Evolutionary conservation across 1,284 basidiomycete genomes (phyloP), one percentile per base, ranked within the genome.

Genomic region (Puccinia sorghi): DNA sequence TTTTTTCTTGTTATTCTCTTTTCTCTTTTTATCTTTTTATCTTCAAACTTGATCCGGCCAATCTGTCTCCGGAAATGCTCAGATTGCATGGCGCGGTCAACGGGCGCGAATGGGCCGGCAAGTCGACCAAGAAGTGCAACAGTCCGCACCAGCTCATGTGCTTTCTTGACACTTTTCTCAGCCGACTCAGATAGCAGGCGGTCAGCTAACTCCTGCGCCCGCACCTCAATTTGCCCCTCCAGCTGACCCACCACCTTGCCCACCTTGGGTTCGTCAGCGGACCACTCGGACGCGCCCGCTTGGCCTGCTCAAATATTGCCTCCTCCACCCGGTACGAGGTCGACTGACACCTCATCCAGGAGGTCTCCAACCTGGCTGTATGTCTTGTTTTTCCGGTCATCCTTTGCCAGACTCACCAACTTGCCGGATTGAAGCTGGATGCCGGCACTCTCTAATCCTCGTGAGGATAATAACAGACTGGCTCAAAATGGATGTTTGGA

Each of bases 261-360:
- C 20, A 11, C 9, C 56, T 37, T 22, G 39, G 41, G 52, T 39
- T 61, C 54, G 32, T 15, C 50, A 48, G 67, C n/a, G 12, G 57
- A 37, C 57, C 63, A 37, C 15, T 32, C 52, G 11, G 54, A 41
- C 59, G 59, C 5, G 75, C 67, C 85, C 92, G 89, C 83, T 96
- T 93, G 11, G 97, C 90, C 2, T 97, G 87, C 13, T 86, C 86
- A 12, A n/a, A n/a, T n/a, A 93, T 91, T 0, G 94, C 94, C 82
- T 91, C 89, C 43, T 92, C 90, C 92, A 94, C 98, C 82, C 93
- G 90, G 86, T 0, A 95, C 93, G 80, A 98, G 95, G 2, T 93
- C 89, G 17, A 99, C 94, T 0, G 93, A 92, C 11, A 98, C 86
- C 66, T 96, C 90, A 84, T 99, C 97, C 3, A 91, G 90, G 86